Evolutionary conservation across 805 yeast genomes (phyloP).

Genomic region (Spathaspora hagerdaliae): DNA sequence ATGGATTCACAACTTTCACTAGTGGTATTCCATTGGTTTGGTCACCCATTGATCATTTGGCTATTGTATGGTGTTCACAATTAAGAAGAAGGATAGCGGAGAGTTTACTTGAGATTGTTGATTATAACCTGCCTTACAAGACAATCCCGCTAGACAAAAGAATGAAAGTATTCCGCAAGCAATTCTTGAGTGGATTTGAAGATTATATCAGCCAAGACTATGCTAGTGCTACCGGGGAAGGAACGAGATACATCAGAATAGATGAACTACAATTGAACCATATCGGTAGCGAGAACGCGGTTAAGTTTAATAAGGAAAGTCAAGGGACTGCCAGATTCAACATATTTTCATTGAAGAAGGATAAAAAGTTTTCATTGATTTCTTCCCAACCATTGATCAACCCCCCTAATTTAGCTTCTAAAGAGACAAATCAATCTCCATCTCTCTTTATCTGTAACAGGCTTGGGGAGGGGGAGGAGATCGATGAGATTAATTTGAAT

Average conservation of each 20-base stretch:
- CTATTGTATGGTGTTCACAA: constrained; percentile 96
- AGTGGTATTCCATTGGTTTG: constrained; percentile 88
- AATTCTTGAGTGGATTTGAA: constrained; percentile 57
- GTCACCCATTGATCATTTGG: constrained; percentile 92
- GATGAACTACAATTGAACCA: not conserved
- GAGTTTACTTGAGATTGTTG: constrained; percentile 57
- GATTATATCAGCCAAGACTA: not conserved
- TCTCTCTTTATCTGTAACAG: constrained; percentile 19
- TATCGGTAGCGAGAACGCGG: not conserved
- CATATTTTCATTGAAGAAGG: not conserved
- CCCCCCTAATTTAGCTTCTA: not conserved
- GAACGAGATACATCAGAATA: not conserved
- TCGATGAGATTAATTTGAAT: constrained; percentile 9
- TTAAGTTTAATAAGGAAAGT: not conserved
- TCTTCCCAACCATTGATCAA: not conserved
- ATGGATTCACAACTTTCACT: constrained; percentile 81
- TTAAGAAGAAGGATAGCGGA: constrained; percentile 60
- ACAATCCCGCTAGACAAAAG: constrained; percentile 53
- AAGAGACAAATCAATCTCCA: constrained; percentile 8
- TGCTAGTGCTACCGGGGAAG: not conserved
- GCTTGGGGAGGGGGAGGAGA: constrained; percentile 2
- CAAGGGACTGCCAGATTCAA: not conserved
- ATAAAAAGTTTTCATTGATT: not conserved
- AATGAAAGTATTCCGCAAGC: constrained; percentile 51
- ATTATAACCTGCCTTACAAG: constrained; percentile 40